Evolutionary conservation across 139 green algal genomes (phyloP).

Genomic region (Chlamydomonas incerta): DNA sequence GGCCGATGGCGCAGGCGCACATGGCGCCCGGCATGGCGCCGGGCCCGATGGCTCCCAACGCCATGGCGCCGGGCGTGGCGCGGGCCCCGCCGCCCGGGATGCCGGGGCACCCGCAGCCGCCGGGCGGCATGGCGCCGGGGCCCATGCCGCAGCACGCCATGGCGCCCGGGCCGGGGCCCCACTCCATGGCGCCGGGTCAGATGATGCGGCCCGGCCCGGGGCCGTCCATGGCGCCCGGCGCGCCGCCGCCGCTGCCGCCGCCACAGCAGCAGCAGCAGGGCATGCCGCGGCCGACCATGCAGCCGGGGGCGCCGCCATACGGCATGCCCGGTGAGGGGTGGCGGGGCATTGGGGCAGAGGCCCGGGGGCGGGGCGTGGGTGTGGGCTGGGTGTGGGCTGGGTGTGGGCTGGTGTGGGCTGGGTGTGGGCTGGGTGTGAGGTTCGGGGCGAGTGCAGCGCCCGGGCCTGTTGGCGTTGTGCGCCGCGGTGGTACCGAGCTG

Average conservation of each 20-base stretch:
- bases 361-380: background rate
- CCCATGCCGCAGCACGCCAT: too few species aligned
- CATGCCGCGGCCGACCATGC: background rate
- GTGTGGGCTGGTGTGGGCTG: too few species aligned
- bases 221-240: background rate
- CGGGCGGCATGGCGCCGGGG: background rate
- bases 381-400: background rate
- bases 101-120: background rate
- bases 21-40: slow-evolving; percentile 15
- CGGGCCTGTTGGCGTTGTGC: too few species aligned
- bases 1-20: background rate
- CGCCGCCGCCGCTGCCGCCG: background rate
- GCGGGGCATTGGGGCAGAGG: background rate
- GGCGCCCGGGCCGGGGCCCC: background rate
- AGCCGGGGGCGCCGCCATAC: background rate
- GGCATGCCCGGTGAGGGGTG: background rate
- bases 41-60: background rate
- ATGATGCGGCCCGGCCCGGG: background rate
- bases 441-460: too few species aligned
- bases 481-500: too few species aligned
- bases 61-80: background rate
- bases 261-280: background rate
- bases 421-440: too few species aligned
- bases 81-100: background rate
- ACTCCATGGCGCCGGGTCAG: background rate